These are phyloP conservation scores for Fraxinus angustifolia DNA, from an alignment of 305 asterid species.

Conservation along the genomic window DNA sequence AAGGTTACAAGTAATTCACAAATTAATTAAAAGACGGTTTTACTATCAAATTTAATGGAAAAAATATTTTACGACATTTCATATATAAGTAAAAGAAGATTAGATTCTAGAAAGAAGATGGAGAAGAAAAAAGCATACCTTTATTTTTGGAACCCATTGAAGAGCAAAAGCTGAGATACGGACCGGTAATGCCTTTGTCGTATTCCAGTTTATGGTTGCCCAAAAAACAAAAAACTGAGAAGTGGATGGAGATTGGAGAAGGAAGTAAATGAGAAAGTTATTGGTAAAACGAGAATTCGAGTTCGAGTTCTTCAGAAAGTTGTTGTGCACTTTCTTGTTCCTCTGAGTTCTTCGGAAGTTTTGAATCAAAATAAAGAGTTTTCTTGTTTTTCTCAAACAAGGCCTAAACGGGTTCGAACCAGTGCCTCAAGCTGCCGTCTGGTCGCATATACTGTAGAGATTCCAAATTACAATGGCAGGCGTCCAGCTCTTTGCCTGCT, in stretches of 20 bases:
- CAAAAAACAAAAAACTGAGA: neutral
- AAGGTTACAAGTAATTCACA: neutral
- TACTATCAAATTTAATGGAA: neutral
- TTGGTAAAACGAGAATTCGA: slow-evolving; percentile 31
- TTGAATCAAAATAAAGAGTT: slow-evolving; percentile 23
- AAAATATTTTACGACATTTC: neutral
- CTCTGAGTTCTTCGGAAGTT: slow-evolving; percentile 39
- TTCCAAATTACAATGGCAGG: neutral
- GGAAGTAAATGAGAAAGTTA: neutral
- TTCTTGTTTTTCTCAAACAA: slow-evolving; percentile 32
- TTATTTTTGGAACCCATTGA: neutral
- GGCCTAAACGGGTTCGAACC: slow-evolving; percentile 37
- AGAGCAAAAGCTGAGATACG: neutral
- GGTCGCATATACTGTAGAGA: no score
- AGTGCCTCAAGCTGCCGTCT: slow-evolving; percentile 4
- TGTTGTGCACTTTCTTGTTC: slow-evolving; percentile 50
- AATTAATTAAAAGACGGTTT: neutral
- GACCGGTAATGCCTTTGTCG: neutral
- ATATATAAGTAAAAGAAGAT: neutral
- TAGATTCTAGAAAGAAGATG: neutral
- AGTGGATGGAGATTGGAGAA: neutral
- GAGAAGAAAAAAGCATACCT: neutral
- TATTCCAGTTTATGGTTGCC: neutral
- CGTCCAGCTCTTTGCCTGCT: neutral
- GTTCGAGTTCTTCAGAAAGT: slow-evolving; percentile 57